Base-by-base conservation (phyloP, 192 early-diverging fungal species). In the Coemansia sp. region DNA sequence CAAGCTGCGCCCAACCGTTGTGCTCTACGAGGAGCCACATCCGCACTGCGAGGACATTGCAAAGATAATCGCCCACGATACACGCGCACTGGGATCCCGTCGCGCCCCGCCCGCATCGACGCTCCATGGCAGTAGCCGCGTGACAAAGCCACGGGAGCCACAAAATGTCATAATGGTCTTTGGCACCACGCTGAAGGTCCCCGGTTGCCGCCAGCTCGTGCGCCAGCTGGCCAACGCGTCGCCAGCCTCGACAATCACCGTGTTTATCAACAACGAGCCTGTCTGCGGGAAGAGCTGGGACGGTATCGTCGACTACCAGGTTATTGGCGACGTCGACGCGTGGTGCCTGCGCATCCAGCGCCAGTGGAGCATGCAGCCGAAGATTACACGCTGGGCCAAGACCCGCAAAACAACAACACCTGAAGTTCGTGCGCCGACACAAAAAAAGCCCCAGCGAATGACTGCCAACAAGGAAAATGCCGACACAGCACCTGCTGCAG, bases 21-120 rank as follows among this genome's bases (percentile, higher is more conserved):
- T 99, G 2, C 82, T 99, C 4, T 99, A 99, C 84, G 94, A 96
- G 66, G 97, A 99, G 63, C 75, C 71, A 43, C 80, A 82, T 35
- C 80, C 80, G 35, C 70, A 74, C 42, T 64, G 77, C 63, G 77
- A 85, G 34, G 69, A 70, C 52, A 83, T 83, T 67, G 77, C 71
- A 18, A 61, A 66, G 42, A 72, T 84, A 4, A 77, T 77, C 35
- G 33, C 71, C 15, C 65, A 75, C 35, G 84, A 85, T 26, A 55
- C 75, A 21, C 77, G 77, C 28, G 66, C 68, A 10, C 68, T 80
- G 9, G 64, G 63, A 9, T 63, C 74, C 16, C 74, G 74, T 8
- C 68, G 66, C 58, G 30, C 55, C 18, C 10, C 25, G 0, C 26
- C 49, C 26, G 0, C 25, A 7, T 26, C 25, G 23, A 12, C 23